Evolutionary conservation across 176 grass and related monocot genomes (phyloP), one percentile per base, ranked within the genome.

Genomic region (Musa beccarii): DNA sequence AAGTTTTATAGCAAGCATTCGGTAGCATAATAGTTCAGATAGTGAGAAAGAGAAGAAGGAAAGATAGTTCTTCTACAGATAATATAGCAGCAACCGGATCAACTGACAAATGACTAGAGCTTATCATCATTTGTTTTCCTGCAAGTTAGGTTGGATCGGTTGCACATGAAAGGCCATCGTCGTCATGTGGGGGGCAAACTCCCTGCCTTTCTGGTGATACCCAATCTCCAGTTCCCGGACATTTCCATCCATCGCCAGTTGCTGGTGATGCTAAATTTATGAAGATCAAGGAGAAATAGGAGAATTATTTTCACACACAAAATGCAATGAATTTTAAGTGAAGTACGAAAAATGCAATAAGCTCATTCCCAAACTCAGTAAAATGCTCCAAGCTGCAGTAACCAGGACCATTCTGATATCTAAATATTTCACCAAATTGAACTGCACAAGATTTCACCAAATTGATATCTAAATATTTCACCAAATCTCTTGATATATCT

Each of bases 121-220:
- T 59, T 26, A 34, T 34, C 25, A 21, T 75, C 80, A 92, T 22
- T 82, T 92, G 73, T 90, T 89, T 13, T 91, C 94, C 77, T 93
- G 90, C 75, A 98, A 81, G 54, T 98, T 93, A 63, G 86, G 94
- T 51, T 93, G 94, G 52, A 79, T 91, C 50, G 86, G 88, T 76
- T 98, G 94, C 50, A 98, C 86, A 1, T 86, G 90, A 68, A 93
- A 98, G 17, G 80, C 92, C 82, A 91, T 89, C 19, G 86, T 89
- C 19, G 86, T 86, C 78, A 98, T 98, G 74, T 98, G 90, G 5
- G 87, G 79, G 1, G 80, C 83, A 70, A 92, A 87, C 65, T 96
- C 87, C 82, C 93, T 83, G 57, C 88, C 90, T 78, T 81, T 72
- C 54, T 86, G 81, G 57, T 90, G 76, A 78, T 81, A 96, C 9